Evolutionary conservation across 352 stramenopile genomes (phyloP), one percentile per base, ranked within the genome.

Genomic region (Lagenidium giganteum): DNA sequence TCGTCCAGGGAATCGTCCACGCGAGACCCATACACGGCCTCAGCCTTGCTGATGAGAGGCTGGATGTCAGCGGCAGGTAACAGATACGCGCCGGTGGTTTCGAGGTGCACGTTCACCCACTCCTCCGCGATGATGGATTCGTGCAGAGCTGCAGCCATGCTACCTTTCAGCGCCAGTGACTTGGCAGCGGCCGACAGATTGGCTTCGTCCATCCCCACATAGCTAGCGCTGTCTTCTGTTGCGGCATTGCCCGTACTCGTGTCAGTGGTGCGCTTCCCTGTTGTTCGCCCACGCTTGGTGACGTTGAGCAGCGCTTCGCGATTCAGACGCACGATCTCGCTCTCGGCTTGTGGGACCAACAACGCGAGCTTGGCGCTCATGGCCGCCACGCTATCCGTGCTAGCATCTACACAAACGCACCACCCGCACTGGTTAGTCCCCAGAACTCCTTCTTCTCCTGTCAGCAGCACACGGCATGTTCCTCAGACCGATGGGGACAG

Each of bases 41-140:
- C 54, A 8, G 51, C 62, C 13, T 41, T 37, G n/a, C 16, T 30
- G 5, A 83, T 21, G 14, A 87, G 39, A 11, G 57, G 18, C 8
- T 57, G 43, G 13, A 89, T 66, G 18, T 87, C 68, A 6, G 54
- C 60, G 2, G 56, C 66, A 9, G 71, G 77, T 9, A 87, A 33
- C 0, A 89, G 52, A 37, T 78, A 86, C 7, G 47, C 47, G 5
- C 69, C 61, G 4, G 58, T 70, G 0, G 61, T 73, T 41, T 83
- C 71, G n/a, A 90, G 27, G 21, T 90, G 77, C 1, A 83, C 34
- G 42, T 92, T 90, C 8, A 92, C 75, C 80, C 77, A 88, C 43
- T 87, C 76, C 31, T 92, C 80, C 8, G 79, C 72, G 16, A 88
- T 67, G 13, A 88, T 59, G 0, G 76, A 88, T 26, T 88, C 76